These are phyloP conservation scores for Pythium phragmiticola DNA, from an alignment of 352 stramenopile genomes.

Conservation along the genomic window DNA sequence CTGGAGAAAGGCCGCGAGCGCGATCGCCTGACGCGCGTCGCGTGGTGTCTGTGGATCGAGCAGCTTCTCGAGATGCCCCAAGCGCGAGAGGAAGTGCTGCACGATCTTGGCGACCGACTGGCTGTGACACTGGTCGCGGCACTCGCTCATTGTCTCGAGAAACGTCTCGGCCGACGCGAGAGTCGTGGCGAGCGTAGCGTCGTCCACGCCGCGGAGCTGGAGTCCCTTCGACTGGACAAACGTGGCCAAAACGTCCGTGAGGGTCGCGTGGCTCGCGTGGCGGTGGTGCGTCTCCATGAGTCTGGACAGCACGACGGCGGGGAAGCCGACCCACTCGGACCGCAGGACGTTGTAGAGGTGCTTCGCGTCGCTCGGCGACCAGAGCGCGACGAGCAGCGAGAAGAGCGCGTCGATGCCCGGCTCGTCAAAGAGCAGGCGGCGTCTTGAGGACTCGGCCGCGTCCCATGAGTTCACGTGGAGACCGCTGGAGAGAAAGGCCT, in stretches of 20 bases:
- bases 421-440: constrained; percentile 53
- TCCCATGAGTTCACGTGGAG: constrained; percentile 15
- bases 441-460: not conserved
- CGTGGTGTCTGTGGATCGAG: constrained; percentile 47
- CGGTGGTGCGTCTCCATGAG: constrained; percentile 65
- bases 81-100: constrained; percentile 58
- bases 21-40: constrained; percentile 58
- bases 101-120: constrained; percentile 54
- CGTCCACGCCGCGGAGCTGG: not conserved
- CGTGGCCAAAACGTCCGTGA: constrained; percentile 50
- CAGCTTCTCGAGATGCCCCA: constrained; percentile 14
- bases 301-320: constrained; percentile 49
- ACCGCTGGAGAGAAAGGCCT: constrained; percentile 8
- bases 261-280: constrained; percentile 33
- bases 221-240: constrained; percentile 43
- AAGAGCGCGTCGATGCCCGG: constrained; percentile 60
- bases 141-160: constrained; percentile 39
- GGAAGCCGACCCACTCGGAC: constrained; percentile 60
- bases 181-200: constrained; percentile 19
- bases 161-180: constrained; percentile 18
- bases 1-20: constrained; percentile 62
- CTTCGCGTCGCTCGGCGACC: constrained; percentile 62
- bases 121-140: constrained; percentile 37
- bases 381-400: constrained; percentile 66
- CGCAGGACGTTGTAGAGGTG: constrained; percentile 80